A percentile compares a stretch with the other conserved stretches of the same genome.
Conservation (phyloP, 2,329 filamentous ascomycete species). For the Cladosporium sp. region DNA sequence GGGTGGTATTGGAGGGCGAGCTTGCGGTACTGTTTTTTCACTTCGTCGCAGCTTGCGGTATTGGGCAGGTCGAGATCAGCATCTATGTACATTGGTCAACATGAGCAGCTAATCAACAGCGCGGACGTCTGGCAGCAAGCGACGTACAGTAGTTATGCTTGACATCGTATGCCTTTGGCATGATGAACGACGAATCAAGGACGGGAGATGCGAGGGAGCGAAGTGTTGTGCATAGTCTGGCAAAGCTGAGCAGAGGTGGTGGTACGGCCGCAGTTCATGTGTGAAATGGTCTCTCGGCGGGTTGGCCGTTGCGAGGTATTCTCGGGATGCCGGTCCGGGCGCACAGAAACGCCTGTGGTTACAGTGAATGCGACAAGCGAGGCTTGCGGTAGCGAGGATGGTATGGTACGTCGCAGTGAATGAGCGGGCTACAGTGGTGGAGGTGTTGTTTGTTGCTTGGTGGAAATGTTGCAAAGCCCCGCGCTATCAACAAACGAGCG, state of each 20-base stretch:
- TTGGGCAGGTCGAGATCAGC: slow-evolving; percentile 70
- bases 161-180: slow-evolving; percentile 55
- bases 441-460: background rate
- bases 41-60: slow-evolving; percentile 65
- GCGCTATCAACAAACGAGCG: slow-evolving; percentile 1
- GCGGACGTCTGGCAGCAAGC: background rate
- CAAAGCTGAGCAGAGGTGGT: background rate
- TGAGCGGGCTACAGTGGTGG: background rate
- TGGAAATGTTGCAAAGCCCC: background rate
- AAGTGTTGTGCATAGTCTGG: slow-evolving; percentile 7
- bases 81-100: slow-evolving; percentile 36
- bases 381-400: background rate
- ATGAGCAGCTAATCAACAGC: background rate
- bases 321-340: background rate
- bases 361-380: background rate
- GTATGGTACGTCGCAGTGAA: background rate
- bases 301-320: background rate
- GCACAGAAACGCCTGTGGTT: background rate
- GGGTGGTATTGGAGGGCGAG: slow-evolving; percentile 83
- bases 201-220: background rate
- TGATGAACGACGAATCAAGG: slow-evolving; percentile 34
- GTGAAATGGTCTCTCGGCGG: background rate
- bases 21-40: slow-evolving; percentile 83
- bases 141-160: slow-evolving; percentile 60
- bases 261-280: slow-evolving; percentile 6